Conservation (phyloP, 1,139 yeast species). For the Protomyces arabidopsidicola region DNA sequence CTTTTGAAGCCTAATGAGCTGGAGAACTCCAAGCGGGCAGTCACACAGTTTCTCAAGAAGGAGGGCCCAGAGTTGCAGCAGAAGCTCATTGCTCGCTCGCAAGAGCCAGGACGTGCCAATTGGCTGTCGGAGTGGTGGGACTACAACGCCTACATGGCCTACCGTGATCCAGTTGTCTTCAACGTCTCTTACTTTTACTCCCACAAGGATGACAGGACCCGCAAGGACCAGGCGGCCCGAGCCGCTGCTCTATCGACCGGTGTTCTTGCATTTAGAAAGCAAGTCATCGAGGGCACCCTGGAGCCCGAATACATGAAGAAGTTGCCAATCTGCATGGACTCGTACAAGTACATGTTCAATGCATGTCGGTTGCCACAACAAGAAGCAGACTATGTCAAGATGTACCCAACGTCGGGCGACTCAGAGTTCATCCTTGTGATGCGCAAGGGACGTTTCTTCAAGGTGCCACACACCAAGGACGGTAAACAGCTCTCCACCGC, state of each 20-base stretch:
- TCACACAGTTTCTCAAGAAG: conserved; percentile 63
- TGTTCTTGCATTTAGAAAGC: conserved; percentile 42
- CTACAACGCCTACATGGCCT: conserved; percentile 82
- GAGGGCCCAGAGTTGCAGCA: conserved; percentile 65
- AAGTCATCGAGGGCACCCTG: conserved; percentile 41
- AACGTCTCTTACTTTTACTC: conserved; percentile 86
- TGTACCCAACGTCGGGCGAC: conserved; percentile 50
- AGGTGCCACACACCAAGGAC: conserved; percentile 54
- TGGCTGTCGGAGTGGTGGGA: conserved; percentile 97
- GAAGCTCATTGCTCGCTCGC: conserved; percentile 57
- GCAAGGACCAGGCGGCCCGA: conserved; percentile 73
- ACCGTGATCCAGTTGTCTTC: conserved; percentile 90
- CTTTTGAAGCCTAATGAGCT: conserved; percentile 55
- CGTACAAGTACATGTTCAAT: conserved; percentile 87
- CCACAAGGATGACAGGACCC: conserved; percentile 59
- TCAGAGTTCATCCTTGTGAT: conserved; percentile 63
- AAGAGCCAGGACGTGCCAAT: conserved; percentile 57
- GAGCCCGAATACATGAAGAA: conserved; percentile 78
- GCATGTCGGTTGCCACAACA: conserved; percentile 73
- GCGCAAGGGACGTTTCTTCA: conserved; percentile 75
- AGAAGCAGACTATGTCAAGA: conserved; percentile 49
- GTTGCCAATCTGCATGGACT: conserved; percentile 87
- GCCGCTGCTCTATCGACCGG: conserved; percentile 52
- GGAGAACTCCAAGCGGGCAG: conserved; percentile 53
- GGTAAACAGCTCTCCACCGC: conserved; percentile 56